Conservation (phyloP, 306 rosid species). For the Cajanus cajan region DNA sequence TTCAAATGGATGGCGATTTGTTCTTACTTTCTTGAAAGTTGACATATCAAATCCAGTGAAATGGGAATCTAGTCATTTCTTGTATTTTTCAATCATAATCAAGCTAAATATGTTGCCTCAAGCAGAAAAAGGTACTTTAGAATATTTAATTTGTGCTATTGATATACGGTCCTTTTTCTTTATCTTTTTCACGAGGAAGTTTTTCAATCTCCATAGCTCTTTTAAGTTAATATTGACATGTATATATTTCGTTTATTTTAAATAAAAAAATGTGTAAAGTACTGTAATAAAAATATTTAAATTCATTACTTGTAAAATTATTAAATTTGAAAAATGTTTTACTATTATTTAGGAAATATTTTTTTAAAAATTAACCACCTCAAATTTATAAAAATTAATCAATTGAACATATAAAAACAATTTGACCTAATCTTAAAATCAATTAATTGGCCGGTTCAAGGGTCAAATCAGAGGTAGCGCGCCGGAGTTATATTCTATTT, state of each 20-base stretch:
- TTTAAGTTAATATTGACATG: not conserved
- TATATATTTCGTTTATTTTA: not conserved
- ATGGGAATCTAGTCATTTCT: constrained; percentile 52
- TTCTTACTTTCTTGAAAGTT: constrained; percentile 34
- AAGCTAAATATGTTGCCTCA: constrained; percentile 29
- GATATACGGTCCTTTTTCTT: not conserved
- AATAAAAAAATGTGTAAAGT: not conserved
- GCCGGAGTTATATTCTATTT: constrained; percentile 22
- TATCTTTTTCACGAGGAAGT: not conserved
- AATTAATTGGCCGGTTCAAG: constrained; percentile 28
- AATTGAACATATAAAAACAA: not conserved
- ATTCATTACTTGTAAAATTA: not conserved
- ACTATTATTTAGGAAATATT: too few relatives aligned
- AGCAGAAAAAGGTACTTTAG: constrained; percentile 28
- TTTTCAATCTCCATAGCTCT: not conserved
- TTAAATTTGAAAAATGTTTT: not conserved
- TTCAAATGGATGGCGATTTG: constrained; percentile 20
- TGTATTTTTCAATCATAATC: constrained; percentile 31
- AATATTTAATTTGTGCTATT: constrained; percentile 1
- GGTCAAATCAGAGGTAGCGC: constrained; percentile 27
- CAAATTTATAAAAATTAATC: not conserved
- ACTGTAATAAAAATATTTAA: not conserved
- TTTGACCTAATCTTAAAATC: constrained; percentile 3
- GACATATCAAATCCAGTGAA: constrained; percentile 38
- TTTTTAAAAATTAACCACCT: not conserved